Evolutionary conservation across 805 yeast genomes (phyloP), one percentile per base, ranked within the genome.

Genomic region (Debaryomyces maramus): DNA sequence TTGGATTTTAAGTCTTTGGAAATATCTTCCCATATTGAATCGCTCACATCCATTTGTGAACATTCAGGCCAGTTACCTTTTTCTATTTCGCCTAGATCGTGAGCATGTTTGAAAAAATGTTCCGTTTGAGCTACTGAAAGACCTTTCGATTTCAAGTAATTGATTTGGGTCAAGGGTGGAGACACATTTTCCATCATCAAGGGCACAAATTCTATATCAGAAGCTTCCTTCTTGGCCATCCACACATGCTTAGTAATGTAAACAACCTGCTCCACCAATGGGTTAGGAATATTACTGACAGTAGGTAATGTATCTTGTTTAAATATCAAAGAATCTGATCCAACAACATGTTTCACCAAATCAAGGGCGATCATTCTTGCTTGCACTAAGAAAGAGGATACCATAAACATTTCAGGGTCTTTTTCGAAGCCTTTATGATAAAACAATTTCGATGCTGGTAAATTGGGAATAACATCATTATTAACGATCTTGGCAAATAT

Each of bases 401-500:
- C 64, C 46, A 47, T 44, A 30, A 22, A 47, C 30, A 22, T 37
- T 10, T 52, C 56, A 6, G 56, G 50, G 6, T 43, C 47, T 15
- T 40, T 42, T 6, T 35, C 48, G 32, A 42, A 52, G 3, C 57
- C 53, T 17, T 37, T 32, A 36, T 50, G 52, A 44, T 45, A 60
- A 32, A 50, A 59, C 15, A 45, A 42, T 8, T 42, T 72, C 3
- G 74, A 67, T 40, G 63, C 67, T 3, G 75, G 65, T n/a, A 66
- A 51, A 4, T 57, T 59, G 0, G 66, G 61, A n/a, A 55, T 48
- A 11, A 61, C 54, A 16, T 74, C 67, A 3, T 53, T 44, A 16
- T 69, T 65, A 3, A 72, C 69, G 0, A 74, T 58, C 35, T 72
- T 73, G n/a, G 72, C 68, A 47, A 75, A 67, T 7, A 78, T 63